Conservation (phyloP, 495 filamentous ascomycete species). For the Amphirosellinia nigrospora region DNA sequence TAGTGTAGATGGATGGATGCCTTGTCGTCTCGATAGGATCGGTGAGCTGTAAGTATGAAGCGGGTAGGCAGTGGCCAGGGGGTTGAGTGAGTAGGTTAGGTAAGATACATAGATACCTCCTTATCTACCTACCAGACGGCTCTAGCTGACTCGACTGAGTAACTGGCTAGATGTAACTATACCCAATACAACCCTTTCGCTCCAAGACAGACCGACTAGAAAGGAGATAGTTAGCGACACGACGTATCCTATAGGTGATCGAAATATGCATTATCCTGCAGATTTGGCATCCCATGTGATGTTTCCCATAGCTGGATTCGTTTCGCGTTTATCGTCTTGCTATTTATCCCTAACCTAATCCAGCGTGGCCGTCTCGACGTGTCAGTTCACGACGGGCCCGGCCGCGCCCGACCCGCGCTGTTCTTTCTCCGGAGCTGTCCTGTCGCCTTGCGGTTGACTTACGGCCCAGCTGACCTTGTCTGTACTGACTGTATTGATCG, state of each 20-base stretch:
- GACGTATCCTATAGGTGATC: neutral
- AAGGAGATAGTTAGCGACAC: slow-evolving; percentile 1
- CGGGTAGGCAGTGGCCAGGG: no score
- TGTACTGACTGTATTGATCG: neutral
- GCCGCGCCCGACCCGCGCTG: neutral
- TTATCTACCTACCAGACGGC: no score
- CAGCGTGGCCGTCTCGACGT: slow-evolving; percentile 3
- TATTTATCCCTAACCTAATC: neutral
- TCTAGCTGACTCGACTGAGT: no score
- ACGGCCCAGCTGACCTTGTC: neutral
- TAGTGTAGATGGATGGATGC: no score
- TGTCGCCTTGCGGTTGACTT: neutral
- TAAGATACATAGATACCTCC: no score
- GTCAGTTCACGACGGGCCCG: slow-evolving; percentile 8
- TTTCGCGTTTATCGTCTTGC: neutral
- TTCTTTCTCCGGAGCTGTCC: neutral
- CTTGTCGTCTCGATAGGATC: no score
- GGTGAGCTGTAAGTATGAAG: no score
- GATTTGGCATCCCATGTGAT: neutral
- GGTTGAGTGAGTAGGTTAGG: no score
- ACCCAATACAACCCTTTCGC: neutral
- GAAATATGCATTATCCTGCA: slow-evolving; percentile 3
- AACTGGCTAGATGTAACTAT: neutral
- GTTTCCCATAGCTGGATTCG: slow-evolving; percentile 1
- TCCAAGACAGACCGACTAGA: neutral